Percentiles rank a stretch among this genome's conserved stretches.
These are phyloP conservation scores for Spizellomyces sp. DNA, from an alignment of 192 early-diverging fungal species.

Conservation along the genomic window DNA sequence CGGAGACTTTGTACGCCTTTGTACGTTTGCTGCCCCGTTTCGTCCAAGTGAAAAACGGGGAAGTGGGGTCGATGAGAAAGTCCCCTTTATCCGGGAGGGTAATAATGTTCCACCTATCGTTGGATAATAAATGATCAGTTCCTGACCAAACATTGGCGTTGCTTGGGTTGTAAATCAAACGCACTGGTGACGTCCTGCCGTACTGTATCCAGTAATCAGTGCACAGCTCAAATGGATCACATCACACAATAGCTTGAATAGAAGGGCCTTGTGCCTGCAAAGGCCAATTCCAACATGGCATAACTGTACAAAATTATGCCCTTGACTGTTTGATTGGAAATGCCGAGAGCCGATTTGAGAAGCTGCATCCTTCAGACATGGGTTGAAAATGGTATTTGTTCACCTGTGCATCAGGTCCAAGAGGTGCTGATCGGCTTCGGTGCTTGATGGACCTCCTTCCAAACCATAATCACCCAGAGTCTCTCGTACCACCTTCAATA, in stretches of 20 bases:
- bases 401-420: slow-evolving; percentile 46
- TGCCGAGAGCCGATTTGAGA: not conserved
- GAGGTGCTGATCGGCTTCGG: slow-evolving; percentile 41
- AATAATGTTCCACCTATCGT: slow-evolving; percentile 54
- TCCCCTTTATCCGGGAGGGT: slow-evolving; percentile 37
- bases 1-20: slow-evolving; percentile 41
- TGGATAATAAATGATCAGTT: not conserved
- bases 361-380: too few relatives aligned
- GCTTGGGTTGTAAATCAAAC: not conserved
- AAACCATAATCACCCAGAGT: slow-evolving; percentile 50
- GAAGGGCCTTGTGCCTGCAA: slow-evolving; percentile 54
- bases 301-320: slow-evolving; percentile 54
- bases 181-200: slow-evolving; percentile 52
- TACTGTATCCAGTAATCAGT: slow-evolving; percentile 53
- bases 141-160: too few relatives aligned
- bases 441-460: slow-evolving; percentile 46
- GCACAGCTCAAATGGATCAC: slow-evolving; percentile 48
- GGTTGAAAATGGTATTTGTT: too few relatives aligned
- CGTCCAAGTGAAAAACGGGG: slow-evolving; percentile 56
- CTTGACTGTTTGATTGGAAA: slow-evolving; percentile 35
- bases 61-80: slow-evolving; percentile 54
- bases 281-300: slow-evolving; percentile 48
- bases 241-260: slow-evolving; percentile 57
- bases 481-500: slow-evolving; percentile 40
- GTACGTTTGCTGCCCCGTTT: slow-evolving; percentile 45